A percentile compares a stretch with the other conserved stretches of the same genome.
phyloP scores from a whole-genome alignment of 192 early-diverging fungal species.

The Mortierella alpina region DNA sequence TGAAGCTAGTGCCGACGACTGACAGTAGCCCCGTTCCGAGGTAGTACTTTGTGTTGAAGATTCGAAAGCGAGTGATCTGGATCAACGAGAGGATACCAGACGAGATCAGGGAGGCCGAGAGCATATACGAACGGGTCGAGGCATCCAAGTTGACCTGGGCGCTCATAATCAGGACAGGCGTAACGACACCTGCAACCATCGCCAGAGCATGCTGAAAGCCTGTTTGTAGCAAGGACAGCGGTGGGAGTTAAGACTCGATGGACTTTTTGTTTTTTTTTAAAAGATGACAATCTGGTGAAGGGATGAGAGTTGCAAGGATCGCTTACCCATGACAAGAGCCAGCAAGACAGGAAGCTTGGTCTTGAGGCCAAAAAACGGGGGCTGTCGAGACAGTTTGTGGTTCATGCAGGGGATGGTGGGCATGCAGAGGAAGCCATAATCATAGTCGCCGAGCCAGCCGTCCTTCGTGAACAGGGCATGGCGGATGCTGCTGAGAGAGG shows the following conservation, averaged over 20 bases:
- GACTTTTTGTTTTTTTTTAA: neutral
- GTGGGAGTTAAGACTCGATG: slow-evolving; percentile 3
- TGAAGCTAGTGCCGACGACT: slow-evolving; percentile 64
- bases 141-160: slow-evolving; percentile 53
- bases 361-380: slow-evolving; percentile 63
- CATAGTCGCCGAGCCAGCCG: slow-evolving; percentile 60
- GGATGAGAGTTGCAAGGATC: slow-evolving; percentile 1
- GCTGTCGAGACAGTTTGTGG: slow-evolving; percentile 34
- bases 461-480: slow-evolving; percentile 49
- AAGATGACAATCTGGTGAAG: neutral
- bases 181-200: slow-evolving; percentile 59
- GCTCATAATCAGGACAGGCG: slow-evolving; percentile 56
- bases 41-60: slow-evolving; percentile 57
- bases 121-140: slow-evolving; percentile 53
- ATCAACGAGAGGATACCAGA: slow-evolving; percentile 59
- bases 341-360: slow-evolving; percentile 55
- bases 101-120: slow-evolving; percentile 59
- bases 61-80: slow-evolving; percentile 58
- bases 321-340: slow-evolving; percentile 58
- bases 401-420: slow-evolving; percentile 54
- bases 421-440: slow-evolving; percentile 56
- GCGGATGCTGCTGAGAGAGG: slow-evolving; percentile 22
- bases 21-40: slow-evolving; percentile 63
- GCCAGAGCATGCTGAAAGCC: slow-evolving; percentile 42
- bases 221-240: neutral